Evolutionary conservation across 768 basidiomycete genomes (phyloP), one percentile per base, ranked within the genome.

Genomic region (Lentinula guzmanii): DNA sequence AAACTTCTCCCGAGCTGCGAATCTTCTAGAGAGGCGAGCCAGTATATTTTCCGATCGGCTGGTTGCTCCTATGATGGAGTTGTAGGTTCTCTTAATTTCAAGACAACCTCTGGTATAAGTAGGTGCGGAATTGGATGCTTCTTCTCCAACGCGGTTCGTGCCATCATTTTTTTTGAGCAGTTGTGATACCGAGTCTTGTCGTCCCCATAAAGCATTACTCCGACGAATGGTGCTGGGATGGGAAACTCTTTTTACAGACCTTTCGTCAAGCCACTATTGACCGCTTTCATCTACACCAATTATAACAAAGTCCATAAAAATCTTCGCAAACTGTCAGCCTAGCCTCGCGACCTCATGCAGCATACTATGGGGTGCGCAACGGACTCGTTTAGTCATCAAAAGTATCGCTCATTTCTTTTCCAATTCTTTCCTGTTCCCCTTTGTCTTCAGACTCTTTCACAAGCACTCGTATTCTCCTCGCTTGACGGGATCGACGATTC

Each of bases 21-120:
- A 69, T 6, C 67, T 79, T 2, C 69, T 79, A 21, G 74, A 76
- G 41, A 72, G n/a, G n/a, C n/a, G n/a, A 72, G 74, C 75, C 1
- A 63, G 67, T 6, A 76, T 72, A 4, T 79, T 79, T 64, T 77
- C 78, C 3, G 54, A 58, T 46, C 62, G 63, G 37, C 33, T 18
- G 48, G 10, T 35, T 9, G 37, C 34, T 2, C 24, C 52, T 5
- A 62, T 58, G 18, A 46, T 57, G 61, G 41, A 62, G 31, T 18
- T 56, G 61, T 62, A 33, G 21, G 61, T 24, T 24, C 24, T 24
- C 24, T 1, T 24, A 24, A 24, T 24, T 24, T 24, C 24, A 24
- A 24, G 24, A 24, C 45, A 41, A 11, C 11, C 18, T 10, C 9
- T 57, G 9, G 37, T 15, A 9, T 21, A 21, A 21, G 21, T n/a